phyloP scores from a whole-genome alignment of 768 basidiomycete species.

The Mrakia gelida region DNA sequence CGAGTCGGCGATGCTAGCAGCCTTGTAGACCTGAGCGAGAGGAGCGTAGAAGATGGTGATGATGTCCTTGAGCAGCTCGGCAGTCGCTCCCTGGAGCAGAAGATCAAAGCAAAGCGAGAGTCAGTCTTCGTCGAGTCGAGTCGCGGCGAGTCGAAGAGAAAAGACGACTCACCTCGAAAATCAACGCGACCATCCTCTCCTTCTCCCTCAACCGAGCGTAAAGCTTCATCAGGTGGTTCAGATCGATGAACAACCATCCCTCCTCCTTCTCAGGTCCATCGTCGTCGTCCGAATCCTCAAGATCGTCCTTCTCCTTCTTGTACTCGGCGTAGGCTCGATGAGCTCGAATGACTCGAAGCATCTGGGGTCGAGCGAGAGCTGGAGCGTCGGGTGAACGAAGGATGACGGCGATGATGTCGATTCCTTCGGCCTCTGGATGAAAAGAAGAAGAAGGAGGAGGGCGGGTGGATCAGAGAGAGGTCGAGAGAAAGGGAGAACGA shows the following conservation, averaged over 20 bases:
- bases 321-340: constrained; percentile 77
- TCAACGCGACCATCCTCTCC: constrained; percentile 83
- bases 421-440: constrained; percentile 29
- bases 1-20: constrained; percentile 94
- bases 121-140: neutral
- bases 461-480: neutral
- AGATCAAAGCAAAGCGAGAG: no score
- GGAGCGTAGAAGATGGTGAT: constrained; percentile 98
- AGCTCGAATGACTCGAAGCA: constrained; percentile 72
- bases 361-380: constrained; percentile 65
- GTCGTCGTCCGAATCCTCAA: constrained; percentile 75
- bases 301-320: constrained; percentile 54
- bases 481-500: neutral
- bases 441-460: neutral
- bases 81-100: constrained; percentile 70
- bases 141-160: neutral
- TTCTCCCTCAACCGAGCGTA: constrained; percentile 77
- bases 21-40: constrained; percentile 92
- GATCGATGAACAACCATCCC: constrained; percentile 92
- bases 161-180: constrained; percentile 69
- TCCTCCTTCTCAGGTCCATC: constrained; percentile 91
- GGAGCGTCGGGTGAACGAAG: constrained; percentile 76
- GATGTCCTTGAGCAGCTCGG: constrained; percentile 93
- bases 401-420: constrained; percentile 73
- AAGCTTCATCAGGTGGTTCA: constrained; percentile 70